Conservation (phyloP, 148 eudicot genomes). For the Rhododendron simsii region DNA sequence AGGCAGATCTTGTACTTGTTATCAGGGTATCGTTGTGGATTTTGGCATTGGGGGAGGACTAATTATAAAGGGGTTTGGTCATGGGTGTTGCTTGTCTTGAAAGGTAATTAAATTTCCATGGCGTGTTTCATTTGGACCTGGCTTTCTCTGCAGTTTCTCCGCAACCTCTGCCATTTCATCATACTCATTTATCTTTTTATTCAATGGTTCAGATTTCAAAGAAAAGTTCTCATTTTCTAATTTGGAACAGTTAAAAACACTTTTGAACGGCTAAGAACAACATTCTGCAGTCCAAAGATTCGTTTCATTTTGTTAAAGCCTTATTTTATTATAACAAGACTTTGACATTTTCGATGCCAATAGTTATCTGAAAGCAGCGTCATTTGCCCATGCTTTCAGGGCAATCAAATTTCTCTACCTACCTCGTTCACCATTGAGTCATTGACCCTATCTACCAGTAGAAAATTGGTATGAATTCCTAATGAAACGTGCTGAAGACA, state of each 20-base stretch:
- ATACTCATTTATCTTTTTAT: no score
- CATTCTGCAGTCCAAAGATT: no score
- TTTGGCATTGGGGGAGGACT: not conserved
- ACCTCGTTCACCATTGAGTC: not conserved
- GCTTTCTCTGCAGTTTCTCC: no score
- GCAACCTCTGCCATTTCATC: no score
- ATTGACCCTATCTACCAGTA: not conserved
- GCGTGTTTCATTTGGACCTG: not conserved
- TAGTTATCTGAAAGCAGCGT: not conserved
- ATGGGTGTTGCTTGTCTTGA: not conserved
- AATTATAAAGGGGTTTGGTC: not conserved
- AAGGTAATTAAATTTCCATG: not conserved
- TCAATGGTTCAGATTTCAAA: no score
- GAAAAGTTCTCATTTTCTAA: no score
- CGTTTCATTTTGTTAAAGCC: not conserved
- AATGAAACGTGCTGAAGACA: not conserved
- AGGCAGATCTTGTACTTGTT: not conserved
- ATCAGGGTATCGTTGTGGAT: not conserved
- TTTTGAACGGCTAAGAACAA: no score
- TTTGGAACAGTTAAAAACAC: no score
- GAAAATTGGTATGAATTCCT: not conserved
- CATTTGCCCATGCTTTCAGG: not conserved
- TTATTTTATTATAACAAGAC: not conserved
- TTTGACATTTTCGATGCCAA: not conserved
- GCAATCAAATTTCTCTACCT: not conserved